phyloP scores from a whole-genome alignment of 371 early-diverging fungal genomes.

The Apophysomyces ossiformis region DNA sequence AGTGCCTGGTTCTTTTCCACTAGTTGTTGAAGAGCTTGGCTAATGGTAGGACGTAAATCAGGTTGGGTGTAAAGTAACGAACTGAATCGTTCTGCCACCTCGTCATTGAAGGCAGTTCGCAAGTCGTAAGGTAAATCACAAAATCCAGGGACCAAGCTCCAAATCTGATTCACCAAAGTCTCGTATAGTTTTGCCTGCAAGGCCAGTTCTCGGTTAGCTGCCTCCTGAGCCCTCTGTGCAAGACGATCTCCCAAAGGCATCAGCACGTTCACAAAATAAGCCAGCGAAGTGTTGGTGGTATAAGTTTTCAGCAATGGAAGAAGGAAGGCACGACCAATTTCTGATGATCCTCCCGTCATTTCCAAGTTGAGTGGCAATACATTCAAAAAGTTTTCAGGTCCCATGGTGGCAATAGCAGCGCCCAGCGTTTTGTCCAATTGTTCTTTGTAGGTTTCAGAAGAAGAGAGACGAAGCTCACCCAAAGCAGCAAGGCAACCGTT shows the following conservation, averaged over 20 bases:
- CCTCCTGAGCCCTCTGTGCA: conserved; percentile 64
- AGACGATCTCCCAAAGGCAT: conserved; percentile 83
- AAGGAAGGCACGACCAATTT: conserved; percentile 81
- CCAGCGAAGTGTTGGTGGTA: conserved; percentile 78
- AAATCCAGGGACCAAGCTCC: conserved; percentile 87
- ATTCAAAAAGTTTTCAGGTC: conserved; percentile 78
- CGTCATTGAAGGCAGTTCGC: conserved; percentile 56
- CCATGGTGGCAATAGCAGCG: conserved; percentile 80
- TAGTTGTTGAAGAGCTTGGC: conserved; percentile 74
- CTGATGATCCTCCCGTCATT: conserved; percentile 45
- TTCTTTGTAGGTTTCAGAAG: conserved; percentile 82
- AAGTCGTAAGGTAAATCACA: conserved; percentile 85
- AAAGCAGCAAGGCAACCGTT: conserved; percentile 66
- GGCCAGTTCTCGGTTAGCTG: conserved; percentile 64
- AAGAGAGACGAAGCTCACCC: conserved; percentile 82
- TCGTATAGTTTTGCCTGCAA: conserved; percentile 92
- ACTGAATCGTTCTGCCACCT: conserved; percentile 73
- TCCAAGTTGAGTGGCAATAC: conserved; percentile 90
- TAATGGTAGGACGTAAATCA: conserved; percentile 82
- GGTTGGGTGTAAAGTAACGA: conserved; percentile 70
- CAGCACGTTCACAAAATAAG: conserved; percentile 73
- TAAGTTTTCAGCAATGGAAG: conserved; percentile 80
- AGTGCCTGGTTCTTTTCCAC: conserved; percentile 70
- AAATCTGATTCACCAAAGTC: conserved; percentile 88
- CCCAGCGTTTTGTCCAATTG: conserved; percentile 85